Base-by-base conservation (phyloP, 1,284 basidiomycete genomes). In the Leccinum fuscescens region DNA sequence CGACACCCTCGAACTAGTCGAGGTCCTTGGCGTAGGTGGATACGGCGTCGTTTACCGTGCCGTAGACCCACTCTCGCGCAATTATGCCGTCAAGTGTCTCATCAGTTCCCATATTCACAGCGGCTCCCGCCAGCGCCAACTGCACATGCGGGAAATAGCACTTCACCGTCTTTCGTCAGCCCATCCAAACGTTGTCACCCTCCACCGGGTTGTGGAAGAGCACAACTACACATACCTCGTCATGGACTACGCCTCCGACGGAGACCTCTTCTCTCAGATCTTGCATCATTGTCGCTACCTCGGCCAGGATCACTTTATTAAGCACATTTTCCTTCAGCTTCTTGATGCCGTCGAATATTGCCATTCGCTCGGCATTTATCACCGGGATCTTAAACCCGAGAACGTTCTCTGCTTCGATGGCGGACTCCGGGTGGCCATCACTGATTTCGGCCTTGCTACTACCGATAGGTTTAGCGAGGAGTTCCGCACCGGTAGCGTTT, bases 351-450 rank as follows among this genome's bases (percentile, higher is more conserved):
- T 98, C 70, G 90, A 95, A 66, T 93, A 93, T 77, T 89, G 87
- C 76, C 92, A 96, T 76, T 83, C 82, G 50, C 80, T 94, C 61
- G 93, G 93, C 75, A 94, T 98, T 74, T 97, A 92, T 80, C 96
- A 98, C 76, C 93, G 96, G 58, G 96, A 98, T 76, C 81, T 99
- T 70, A 99, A 98, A 80, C 96, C 96, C 27, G 97, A 98, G 79
- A 99, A 99, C 77, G 90, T 99, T 66, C 82, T 99, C 63, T 97
- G 94, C 77, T 92, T 80, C 74, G 86, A 89, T 64, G 82, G 79
- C 71, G 95, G 95, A 64, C 82, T 88, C 66, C 85, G 86, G 64
- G 86, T 98, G 61, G 88, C 93, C 65, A 85, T 99, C 71, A 96
- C 96, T 58, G 97, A 99, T 78, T 99, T 99, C 76, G 96, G 97